Evolutionary conservation across 208 protist species (phyloP), one percentile per base, ranked within the genome.

Genomic region (Trypanosoma mega): DNA sequence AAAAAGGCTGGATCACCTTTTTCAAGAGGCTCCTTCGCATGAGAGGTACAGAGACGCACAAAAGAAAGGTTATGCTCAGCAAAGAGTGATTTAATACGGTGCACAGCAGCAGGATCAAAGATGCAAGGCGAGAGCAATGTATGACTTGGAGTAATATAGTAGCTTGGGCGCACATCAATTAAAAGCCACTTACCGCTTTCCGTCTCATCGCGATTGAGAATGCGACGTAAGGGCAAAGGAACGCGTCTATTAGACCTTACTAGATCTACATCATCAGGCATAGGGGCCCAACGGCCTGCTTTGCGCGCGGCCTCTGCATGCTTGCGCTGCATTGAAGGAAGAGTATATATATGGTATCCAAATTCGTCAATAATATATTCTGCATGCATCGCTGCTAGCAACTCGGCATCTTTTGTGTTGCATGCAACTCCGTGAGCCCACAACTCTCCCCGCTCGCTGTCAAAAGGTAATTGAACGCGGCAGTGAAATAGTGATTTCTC

Each of bases 261-360:
- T 36, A 34, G 65, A 30, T 57, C 56, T 31, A 53, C 34, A 30
- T 88, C 80, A 39, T 93, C 82, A 16, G 86, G 85, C 9, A 77
- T 76, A 14, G 90, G 82, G 7, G 90, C 86, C 54, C 67, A 82
- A 30, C 90, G 84, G 0, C 90, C 90, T 3, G 70, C 75, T 37
- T 80, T 79, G 16, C 77, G 77, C 0, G 90, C 90, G 4, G 80
- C 78, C 63, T 63, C 62, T 14, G 90, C 84, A 64, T 96, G 90
- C 49, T 85, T 88, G 14, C 81, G 81, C 62, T 96, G 90, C 80
- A 82, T 89, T 9, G 85, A 92, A 11, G 87, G 78, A 24, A 96
- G 74, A 16, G 72, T 87, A 72, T 92, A 96, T 33, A 96, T 80
- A 55, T 89, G 85, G 55, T 91, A 90, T 27, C 90, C 86, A 39